Base-by-base conservation (phyloP, 148 eudicot genomes). In the Heliosperma pusillum region DNA sequence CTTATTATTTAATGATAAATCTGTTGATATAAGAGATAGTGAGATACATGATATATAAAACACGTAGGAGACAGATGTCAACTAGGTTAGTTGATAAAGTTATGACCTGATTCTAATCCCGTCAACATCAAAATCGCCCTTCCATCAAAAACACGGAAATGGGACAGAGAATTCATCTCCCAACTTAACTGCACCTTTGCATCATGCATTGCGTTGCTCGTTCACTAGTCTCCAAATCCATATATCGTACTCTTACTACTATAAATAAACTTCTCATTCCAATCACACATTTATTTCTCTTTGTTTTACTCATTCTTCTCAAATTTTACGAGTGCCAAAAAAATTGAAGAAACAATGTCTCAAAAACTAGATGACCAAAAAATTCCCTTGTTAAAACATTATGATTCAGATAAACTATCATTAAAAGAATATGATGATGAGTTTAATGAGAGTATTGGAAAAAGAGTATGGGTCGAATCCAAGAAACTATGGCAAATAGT, bases 401-500 rank as follows among this genome's bases (percentile, higher is more conserved):
- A 75, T 50, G 24, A 45, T 45, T 45, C 50, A 45, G 12, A 45
- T 42, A 42, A 42, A n/a, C n/a, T n/a, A 42, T 2, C 45, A n/a
- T 25, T 29, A 7, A 19, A 15, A 4, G 15, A 58, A n/a, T n/a
- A n/a, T n/a, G n/a, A n/a, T 16, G 26, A 67, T 19, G 71, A 57
- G 11, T 84, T 70, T 13, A 56, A 66, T 0, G 52, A 45, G 1
- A 72, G 26, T 19, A 11, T 85, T 0, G 29, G 16, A 27, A 55
- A 2, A 22, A 82, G 85, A 77, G 87, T 80, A 5, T 85, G 78
- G 85, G 27, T 71, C 19, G 89, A 88, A 67, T 86, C 89, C 0
- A 86, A 82, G 83, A 88, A 86, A 62, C 72, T 86, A 44, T 88
- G 91, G 91, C 82, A 82, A 61, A 76, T 86, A 15, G 89, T 86